These are phyloP conservation scores for Aspergillus sp. DNA, from an alignment of 2,329 filamentous ascomycete species.

Conservation along the genomic window DNA sequence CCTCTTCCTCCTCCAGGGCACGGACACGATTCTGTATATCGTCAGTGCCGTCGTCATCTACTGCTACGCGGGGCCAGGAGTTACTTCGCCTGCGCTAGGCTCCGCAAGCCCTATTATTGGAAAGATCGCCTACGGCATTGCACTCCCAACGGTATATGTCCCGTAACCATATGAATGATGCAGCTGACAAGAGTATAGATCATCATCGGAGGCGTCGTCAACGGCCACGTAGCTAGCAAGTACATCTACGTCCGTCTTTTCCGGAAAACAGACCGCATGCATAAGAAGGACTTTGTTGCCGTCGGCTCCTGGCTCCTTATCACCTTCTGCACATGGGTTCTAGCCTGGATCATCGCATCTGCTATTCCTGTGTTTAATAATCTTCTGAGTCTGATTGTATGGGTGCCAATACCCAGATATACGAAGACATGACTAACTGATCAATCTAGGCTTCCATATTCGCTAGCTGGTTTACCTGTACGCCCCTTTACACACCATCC, in stretches of 20 bases:
- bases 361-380: constrained; percentile 69
- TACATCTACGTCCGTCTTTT: constrained; percentile 67
- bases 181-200: constrained; percentile 43
- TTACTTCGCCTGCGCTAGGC: constrained; percentile 66
- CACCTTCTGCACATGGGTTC: constrained; percentile 55
- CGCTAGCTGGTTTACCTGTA: constrained; percentile 65
- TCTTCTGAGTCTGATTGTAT: constrained; percentile 61
- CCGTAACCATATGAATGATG: neutral
- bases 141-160: constrained; percentile 57
- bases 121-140: constrained; percentile 68
- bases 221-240: constrained; percentile 65
- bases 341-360: constrained; percentile 68
- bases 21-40: constrained; percentile 63
- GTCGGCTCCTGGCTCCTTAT: constrained; percentile 61
- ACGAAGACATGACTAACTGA: neutral
- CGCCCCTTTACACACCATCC: neutral
- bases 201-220: constrained; percentile 69
- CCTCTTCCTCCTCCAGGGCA: constrained; percentile 60
- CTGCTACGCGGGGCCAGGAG: constrained; percentile 60
- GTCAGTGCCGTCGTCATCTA: constrained; percentile 68
- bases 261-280: constrained; percentile 58
- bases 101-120: constrained; percentile 57
- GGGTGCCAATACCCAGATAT: neutral
- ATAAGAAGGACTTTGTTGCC: constrained; percentile 51
- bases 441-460: constrained; percentile 53